Base-by-base conservation (phyloP, 495 filamentous ascomycete species). In the Penicillium flavigenum region DNA sequence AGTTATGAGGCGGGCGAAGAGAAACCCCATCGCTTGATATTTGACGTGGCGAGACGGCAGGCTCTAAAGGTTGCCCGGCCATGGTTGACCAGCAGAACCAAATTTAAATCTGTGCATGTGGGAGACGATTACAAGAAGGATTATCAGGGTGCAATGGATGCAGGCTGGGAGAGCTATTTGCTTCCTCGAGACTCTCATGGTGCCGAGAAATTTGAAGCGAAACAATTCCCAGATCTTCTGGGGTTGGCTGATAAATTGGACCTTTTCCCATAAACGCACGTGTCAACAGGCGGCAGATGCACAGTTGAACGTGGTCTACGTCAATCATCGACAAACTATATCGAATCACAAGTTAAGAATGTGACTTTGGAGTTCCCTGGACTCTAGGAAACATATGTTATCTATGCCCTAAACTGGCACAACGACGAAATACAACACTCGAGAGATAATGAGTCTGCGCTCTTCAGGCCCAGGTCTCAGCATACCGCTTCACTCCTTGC, bases 1-100 rank as follows among this genome's bases (percentile, higher is more conserved):
- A 90, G 87, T 54, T 92, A 91, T 61, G 88, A 92, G 59, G 84
- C 85, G 16, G 90, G 87, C 0, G 70, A 67, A 27, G 81, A 83
- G 62, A 94, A 94, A 69, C 90, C 90, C 2, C 72, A 82, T 61
- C 63, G 54, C 6, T 22, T 70, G 16, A 88, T 92, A 32, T 94
- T 88, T 57, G 72, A 83, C 29, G 81, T 85, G 12, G 88, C 86
- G 1, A 75, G 72, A 56, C 63, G 70, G 1, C 69, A 78, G 59
- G 77, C 79, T 29, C 48, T 38, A n/a, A 47, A 49, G 27, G 29
- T 75, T 26, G 53, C 55, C 0, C 31, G 12, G 14, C 20, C 38
- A 7, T 12, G 24, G 47, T 54, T 43, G 47, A 39, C 24, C 26
- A 42, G 4, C 41, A 43, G 12, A 57, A 70, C 6, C 8, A 42